These are phyloP conservation scores for Pseudonectria buxi DNA, from an alignment of 2,329 filamentous ascomycete species.

Conservation along the genomic window DNA sequence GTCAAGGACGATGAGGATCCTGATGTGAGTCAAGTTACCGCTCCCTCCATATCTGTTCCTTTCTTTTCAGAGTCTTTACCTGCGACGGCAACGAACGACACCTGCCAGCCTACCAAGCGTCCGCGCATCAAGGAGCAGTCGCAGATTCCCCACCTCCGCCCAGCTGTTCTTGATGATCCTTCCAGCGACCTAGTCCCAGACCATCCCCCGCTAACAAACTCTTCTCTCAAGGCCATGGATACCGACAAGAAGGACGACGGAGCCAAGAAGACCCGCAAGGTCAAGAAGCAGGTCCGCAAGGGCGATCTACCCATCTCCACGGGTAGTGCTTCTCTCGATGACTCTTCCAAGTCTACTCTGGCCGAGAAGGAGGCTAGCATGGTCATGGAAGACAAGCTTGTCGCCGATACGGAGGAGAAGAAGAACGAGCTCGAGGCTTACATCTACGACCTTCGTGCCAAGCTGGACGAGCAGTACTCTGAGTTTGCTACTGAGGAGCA, in stretches of 20 bases:
- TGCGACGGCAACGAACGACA: conserved; percentile 14
- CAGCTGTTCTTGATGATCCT: conserved; percentile 3
- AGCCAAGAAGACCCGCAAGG: conserved; percentile 86
- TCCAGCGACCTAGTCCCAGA: conserved; percentile 4
- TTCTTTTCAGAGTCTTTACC: conserved; percentile 2
- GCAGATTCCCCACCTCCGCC: background rate
- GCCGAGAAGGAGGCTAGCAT: conserved; percentile 81
- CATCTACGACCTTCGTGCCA: conserved; percentile 94
- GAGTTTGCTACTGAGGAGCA: conserved; percentile 88
- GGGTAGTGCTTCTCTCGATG: conserved; percentile 74
- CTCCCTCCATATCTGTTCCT: conserved; percentile 1
- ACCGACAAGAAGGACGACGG: conserved; percentile 65
- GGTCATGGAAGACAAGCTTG: conserved; percentile 97
- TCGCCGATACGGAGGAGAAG: conserved; percentile 96
- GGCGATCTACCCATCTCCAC: conserved; percentile 84
- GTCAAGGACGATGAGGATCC: conserved; percentile 70
- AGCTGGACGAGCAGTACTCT: conserved; percentile 86
- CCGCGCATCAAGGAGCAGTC: conserved; percentile 10
- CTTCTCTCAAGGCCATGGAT: conserved; percentile 64
- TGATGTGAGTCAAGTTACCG: conserved; percentile 54
- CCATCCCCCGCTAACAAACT: conserved; percentile 20
- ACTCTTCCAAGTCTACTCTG: conserved; percentile 56
- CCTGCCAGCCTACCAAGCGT: conserved; percentile 12
- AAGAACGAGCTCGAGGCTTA: conserved; percentile 99
- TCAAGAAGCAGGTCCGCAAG: conserved; percentile 99